Conservation (phyloP, 2,329 filamentous ascomycete genomes). For the Diaporthe citrichinensis region DNA sequence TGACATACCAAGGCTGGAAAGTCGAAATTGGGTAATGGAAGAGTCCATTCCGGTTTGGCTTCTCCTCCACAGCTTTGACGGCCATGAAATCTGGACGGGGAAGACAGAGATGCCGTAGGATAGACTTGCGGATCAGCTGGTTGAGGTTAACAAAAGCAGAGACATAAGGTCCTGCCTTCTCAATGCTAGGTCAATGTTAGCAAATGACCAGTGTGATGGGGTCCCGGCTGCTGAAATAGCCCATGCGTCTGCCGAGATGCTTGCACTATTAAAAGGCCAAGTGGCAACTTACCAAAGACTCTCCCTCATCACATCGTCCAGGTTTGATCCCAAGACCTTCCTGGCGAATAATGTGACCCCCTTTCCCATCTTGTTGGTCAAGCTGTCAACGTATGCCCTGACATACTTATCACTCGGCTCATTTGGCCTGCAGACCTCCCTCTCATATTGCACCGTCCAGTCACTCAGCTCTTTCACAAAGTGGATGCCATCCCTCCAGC, state of each 20-base stretch:
- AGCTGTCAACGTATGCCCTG: neutral
- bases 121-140: neutral
- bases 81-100: neutral
- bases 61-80: neutral
- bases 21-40: neutral
- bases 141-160: neutral
- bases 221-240: neutral
- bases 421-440: neutral
- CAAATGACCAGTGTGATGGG: neutral
- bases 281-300: neutral
- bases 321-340: neutral
- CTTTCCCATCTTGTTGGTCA: neutral
- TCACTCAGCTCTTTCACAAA: constrained; percentile 12
- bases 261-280: neutral
- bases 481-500: neutral
- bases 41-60: neutral
- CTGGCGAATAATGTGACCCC: neutral
- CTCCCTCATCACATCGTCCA: constrained; percentile 19
- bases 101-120: neutral
- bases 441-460: constrained; percentile 15
- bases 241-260: too few species aligned
- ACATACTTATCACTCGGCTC: neutral
- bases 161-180: neutral
- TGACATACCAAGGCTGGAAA: constrained; percentile 3
- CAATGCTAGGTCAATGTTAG: neutral